phyloP scores from a whole-genome alignment of 2,329 filamentous ascomycete species.

The Aspergillus neotritici region DNA sequence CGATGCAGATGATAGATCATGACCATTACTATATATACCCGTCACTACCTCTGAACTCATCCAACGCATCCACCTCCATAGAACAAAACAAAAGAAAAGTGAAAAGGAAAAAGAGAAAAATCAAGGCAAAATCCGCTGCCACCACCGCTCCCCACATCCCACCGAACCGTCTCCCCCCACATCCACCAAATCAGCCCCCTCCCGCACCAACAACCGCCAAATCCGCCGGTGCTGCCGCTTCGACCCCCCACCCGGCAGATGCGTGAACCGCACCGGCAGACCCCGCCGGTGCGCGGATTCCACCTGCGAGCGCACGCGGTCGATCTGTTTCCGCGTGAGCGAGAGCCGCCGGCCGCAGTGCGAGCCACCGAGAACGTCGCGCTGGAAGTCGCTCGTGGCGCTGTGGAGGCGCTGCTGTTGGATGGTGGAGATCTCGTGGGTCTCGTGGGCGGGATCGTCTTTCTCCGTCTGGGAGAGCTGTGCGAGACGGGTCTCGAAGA shows the following conservation, averaged over 20 bases:
- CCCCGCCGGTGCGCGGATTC: constrained; percentile 13
- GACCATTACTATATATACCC: too few relatives aligned
- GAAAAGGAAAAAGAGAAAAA: too few relatives aligned
- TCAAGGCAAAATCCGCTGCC: neutral
- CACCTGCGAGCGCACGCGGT: constrained; percentile 14
- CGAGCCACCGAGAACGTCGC: constrained; percentile 6
- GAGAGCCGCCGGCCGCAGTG: constrained; percentile 15
- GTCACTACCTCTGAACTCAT: too few relatives aligned
- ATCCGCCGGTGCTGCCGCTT: constrained; percentile 7
- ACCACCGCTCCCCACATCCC: constrained; percentile 5
- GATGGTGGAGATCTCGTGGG: too few relatives aligned
- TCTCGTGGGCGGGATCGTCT: too few relatives aligned
- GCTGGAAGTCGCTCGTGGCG: constrained; percentile 12
- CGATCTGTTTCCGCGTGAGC: constrained; percentile 12
- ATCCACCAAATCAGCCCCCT: constrained; percentile 18
- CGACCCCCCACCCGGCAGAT: constrained; percentile 8
- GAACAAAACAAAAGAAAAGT: neutral
- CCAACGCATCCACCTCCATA: neutral
- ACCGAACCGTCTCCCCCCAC: constrained; percentile 2
- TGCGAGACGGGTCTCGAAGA: constrained; percentile 8
- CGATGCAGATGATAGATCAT: too few relatives aligned
- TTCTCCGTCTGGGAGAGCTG: too few relatives aligned
- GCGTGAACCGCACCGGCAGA: constrained; percentile 10
- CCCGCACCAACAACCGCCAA: constrained; percentile 12
- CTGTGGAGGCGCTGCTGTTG: constrained; percentile 2